Percentiles rank a stretch among this genome's conserved stretches.
Conservation (phyloP, 106 monocot genomes). For the Hemerocallis citrina region DNA sequence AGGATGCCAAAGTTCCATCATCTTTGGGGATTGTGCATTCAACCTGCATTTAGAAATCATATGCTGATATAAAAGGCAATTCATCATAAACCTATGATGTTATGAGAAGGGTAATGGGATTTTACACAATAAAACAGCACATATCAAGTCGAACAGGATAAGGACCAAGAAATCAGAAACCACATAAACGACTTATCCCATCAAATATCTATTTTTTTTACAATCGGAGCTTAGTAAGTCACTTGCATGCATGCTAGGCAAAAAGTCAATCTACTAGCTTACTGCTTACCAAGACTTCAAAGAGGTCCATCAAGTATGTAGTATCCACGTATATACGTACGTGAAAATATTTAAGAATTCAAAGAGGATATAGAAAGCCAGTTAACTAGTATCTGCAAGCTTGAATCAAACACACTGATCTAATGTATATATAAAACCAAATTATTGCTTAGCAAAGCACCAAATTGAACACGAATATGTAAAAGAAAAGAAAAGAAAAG, state of each 20-base stretch:
- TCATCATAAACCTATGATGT: not conserved
- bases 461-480: not conserved
- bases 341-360: not conserved
- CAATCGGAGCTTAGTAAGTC: not conserved
- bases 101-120: not conserved
- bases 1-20: constrained; percentile 72
- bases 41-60: constrained; percentile 41
- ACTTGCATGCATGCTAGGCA: not conserved
- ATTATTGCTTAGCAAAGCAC: not conserved
- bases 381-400: not conserved
- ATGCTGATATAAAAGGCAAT: not conserved
- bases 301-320: not conserved
- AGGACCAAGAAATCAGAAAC: not conserved
- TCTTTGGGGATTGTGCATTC: constrained; percentile 88
- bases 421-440: not conserved
- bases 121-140: not conserved
- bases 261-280: not conserved
- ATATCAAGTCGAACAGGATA: not conserved
- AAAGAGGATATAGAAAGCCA: not conserved
- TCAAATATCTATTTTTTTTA: not conserved
- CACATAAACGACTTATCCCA: not conserved
- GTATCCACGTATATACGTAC: too few species aligned
- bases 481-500: not conserved
- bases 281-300: not conserved
- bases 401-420: not conserved